phyloP scores from a whole-genome alignment of 371 early-diverging fungal genomes.

The Smittium mucronatum region DNA sequence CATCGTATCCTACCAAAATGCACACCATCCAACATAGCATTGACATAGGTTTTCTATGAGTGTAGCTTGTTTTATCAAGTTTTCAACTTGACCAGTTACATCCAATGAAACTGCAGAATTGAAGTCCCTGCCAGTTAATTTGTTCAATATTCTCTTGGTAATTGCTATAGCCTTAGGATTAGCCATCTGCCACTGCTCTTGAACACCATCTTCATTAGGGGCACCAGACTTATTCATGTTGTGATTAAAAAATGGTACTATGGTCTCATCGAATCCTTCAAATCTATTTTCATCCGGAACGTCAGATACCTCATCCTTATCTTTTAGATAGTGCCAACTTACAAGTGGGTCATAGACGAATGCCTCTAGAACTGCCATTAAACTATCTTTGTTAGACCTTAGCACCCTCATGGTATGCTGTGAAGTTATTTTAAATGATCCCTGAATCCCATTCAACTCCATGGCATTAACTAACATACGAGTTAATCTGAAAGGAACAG shows the following conservation, averaged over 20 bases:
- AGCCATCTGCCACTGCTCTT: slow-evolving; percentile 34
- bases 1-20: slow-evolving; percentile 36
- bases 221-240: slow-evolving; percentile 5
- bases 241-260: background rate
- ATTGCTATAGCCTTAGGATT: slow-evolving; percentile 46
- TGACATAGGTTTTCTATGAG: slow-evolving; percentile 89
- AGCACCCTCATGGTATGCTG: slow-evolving; percentile 94
- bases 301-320: slow-evolving; percentile 21
- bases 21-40: slow-evolving; percentile 94
- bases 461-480: slow-evolving; percentile 96
- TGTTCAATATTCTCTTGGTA: slow-evolving; percentile 56
- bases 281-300: background rate
- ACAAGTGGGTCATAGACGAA: slow-evolving; percentile 97
- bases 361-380: slow-evolving; percentile 97
- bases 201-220: slow-evolving; percentile 9
- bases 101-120: slow-evolving; percentile 67
- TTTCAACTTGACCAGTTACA: slow-evolving; percentile 78
- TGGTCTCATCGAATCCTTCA: background rate
- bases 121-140: slow-evolving; percentile 85
- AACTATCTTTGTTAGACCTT: slow-evolving; percentile 87
- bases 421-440: slow-evolving; percentile 88
- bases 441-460: slow-evolving; percentile 94
- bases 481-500: slow-evolving; percentile 95
- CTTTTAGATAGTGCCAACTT: slow-evolving; percentile 64
- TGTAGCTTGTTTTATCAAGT: slow-evolving; percentile 87